phyloP scores from a whole-genome alignment of 2,329 filamentous ascomycete species.

The Elsinoe ampelina region DNA sequence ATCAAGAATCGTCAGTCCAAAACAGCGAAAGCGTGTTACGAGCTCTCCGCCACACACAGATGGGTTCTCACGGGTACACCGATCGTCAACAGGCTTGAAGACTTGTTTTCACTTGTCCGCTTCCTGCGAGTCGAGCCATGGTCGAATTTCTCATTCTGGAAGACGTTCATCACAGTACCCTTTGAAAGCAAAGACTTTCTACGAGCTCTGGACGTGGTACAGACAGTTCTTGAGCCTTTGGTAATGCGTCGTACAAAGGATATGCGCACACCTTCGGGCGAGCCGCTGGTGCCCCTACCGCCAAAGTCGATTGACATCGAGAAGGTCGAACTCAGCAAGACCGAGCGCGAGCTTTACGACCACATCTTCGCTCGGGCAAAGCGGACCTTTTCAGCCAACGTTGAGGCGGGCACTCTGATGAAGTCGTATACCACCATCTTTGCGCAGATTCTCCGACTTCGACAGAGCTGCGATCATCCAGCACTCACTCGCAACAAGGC shows the following conservation, averaged over 20 bases:
- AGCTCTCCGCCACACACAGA: conserved; percentile 72
- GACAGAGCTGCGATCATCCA: conserved; percentile 92
- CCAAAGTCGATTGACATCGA: conserved; percentile 76
- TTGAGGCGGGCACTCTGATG: conserved; percentile 84
- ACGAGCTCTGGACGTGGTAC: conserved; percentile 87
- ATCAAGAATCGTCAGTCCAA: conserved; percentile 86
- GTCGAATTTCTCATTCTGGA: conserved; percentile 99
- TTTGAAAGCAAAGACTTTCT: conserved; percentile 95
- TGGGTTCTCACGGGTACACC: conserved; percentile 94
- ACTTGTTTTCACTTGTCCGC: conserved; percentile 83
- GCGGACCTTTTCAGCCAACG: conserved; percentile 71
- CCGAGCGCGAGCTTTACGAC: conserved; percentile 86
- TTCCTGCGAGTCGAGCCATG: conserved; percentile 94
- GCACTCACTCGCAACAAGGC: conserved; percentile 77
- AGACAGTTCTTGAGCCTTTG: conserved; percentile 91
- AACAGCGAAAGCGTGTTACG: conserved; percentile 90
- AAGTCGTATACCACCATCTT: conserved; percentile 97
- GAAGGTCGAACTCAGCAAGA: conserved; percentile 71
- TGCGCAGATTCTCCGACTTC: conserved; percentile 83
- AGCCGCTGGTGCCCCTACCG: conserved; percentile 72
- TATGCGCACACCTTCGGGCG: conserved; percentile 88
- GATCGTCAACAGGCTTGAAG: conserved; percentile 91
- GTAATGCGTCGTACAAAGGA: conserved; percentile 93
- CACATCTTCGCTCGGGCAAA: conserved; percentile 79
- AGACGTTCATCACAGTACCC: conserved; percentile 93